Base-by-base conservation (phyloP, 345 rosid species). In the Dimocarpus longan region DNA sequence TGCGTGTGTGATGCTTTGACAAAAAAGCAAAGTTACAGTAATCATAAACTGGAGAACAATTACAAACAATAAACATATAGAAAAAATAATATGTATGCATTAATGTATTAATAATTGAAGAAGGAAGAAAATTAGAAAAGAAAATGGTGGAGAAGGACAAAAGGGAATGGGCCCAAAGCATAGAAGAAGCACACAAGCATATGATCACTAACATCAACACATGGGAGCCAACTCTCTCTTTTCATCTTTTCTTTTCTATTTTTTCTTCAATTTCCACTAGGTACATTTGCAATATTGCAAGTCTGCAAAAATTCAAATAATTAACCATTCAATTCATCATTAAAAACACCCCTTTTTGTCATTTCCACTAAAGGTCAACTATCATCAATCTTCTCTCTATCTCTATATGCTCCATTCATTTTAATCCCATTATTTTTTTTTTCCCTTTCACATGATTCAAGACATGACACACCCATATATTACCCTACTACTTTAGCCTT, bases 201-300 rank as follows among this genome's bases (percentile, higher is more conserved):
- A 80, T 78, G 68, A 84, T 74, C 84, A 73, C 77, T 46, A 83
- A 79, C 83, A 73, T 80, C 78, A 28, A 77, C 84, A 82, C 83
- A 86, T 83, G 87, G 80, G 74, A 74, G 72, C 83, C 82, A 78
- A 75, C 76, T 68, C 57, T 52, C 6, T 42, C 44, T 52, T 52
- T 16, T 52, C 18, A 19, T 46, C 10, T 46, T 42, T 5, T 42
- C 44, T 42, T 42, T 42, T 6, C 1, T 42, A 0, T 42, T 42
- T 42, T 42, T 42, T 42, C 16, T 59, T 39, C 16, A 22, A 11
- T 24, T 73, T 59, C 67, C 76, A 42, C 76, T 70, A 32, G 37
- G 2, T 32, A 32, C 37, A 77, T n/a, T 73, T 66, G 59, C 22
- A 64, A 68, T 64, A 71, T 63, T 75, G 44, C 82, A 77, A 81